These are phyloP conservation scores for Hanseniaspora guilliermondii DNA, from an alignment of 805 yeast species.

Conservation along the genomic window DNA sequence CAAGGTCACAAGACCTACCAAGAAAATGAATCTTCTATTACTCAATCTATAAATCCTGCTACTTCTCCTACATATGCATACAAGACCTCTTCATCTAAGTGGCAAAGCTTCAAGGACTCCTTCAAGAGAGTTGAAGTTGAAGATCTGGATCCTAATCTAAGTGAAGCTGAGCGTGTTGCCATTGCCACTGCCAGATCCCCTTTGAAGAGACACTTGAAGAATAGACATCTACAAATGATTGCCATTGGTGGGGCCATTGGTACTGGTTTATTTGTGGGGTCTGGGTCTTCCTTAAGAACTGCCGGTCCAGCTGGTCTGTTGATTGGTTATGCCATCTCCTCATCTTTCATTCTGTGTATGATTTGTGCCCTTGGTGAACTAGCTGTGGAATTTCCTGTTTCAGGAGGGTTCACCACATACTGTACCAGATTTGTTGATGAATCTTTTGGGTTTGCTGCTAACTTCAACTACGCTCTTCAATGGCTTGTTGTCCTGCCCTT, in stretches of 20 bases:
- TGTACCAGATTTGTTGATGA: constrained; percentile 48
- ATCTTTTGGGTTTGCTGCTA: constrained; percentile 52
- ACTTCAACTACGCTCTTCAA: constrained; percentile 44
- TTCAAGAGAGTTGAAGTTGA: constrained; percentile 32
- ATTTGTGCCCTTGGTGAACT: constrained; percentile 53
- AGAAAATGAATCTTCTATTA: neutral
- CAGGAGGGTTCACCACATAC: constrained; percentile 55
- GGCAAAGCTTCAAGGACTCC: constrained; percentile 39
- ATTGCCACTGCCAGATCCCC: constrained; percentile 42
- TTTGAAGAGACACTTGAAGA: constrained; percentile 40
- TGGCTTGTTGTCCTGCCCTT: constrained; percentile 42
- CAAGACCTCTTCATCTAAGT: constrained; percentile 25
- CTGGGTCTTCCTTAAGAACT: constrained; percentile 47
- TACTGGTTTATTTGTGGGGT: constrained; percentile 64
- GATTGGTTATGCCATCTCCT: constrained; percentile 43
- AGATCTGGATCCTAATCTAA: constrained; percentile 31
- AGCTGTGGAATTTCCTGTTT: constrained; percentile 47
- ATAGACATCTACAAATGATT: constrained; percentile 49
- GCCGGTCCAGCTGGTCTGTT: constrained; percentile 59
- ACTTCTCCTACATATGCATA: constrained; percentile 20
- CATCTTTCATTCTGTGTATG: constrained; percentile 44
- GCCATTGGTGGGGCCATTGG: constrained; percentile 66
- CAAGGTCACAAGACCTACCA: neutral
- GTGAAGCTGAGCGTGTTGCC: constrained; percentile 36
- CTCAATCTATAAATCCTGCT: neutral